These are phyloP conservation scores for Hysterium pulicare DNA, from an alignment of 2,329 filamentous ascomycete genomes.

Conservation along the genomic window DNA sequence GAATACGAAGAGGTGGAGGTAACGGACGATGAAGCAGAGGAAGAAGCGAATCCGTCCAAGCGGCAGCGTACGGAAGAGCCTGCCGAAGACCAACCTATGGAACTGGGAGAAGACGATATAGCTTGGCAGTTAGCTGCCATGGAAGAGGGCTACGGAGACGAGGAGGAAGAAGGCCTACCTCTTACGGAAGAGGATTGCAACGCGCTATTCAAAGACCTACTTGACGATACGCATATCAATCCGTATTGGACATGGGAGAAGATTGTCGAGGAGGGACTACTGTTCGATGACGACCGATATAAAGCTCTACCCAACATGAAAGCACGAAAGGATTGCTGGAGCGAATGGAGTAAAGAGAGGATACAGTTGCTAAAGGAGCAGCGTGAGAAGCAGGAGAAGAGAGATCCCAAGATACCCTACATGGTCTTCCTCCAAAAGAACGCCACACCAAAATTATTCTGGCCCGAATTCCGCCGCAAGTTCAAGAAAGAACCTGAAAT, in stretches of 20 bases:
- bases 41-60: conserved; percentile 49
- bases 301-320: conserved; percentile 79
- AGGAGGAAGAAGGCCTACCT: conserved; percentile 66
- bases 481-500: conserved; percentile 78
- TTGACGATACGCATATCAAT: conserved; percentile 77
- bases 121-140: conserved; percentile 87
- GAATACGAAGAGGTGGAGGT: conserved; percentile 79
- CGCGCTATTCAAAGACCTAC: conserved; percentile 77
- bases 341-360: conserved; percentile 75
- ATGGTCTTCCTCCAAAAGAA: conserved; percentile 75
- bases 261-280: conserved; percentile 73
- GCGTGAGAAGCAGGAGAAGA: conserved; percentile 72
- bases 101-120: conserved; percentile 93
- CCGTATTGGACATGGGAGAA: conserved; percentile 93
- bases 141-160: conserved; percentile 60
- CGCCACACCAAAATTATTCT: conserved; percentile 89
- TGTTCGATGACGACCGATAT: conserved; percentile 85
- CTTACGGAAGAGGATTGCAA: conserved; percentile 73
- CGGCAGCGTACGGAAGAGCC: conserved; percentile 47
- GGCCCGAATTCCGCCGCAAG: conserved; percentile 94
- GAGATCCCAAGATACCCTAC: conserved; percentile 80
- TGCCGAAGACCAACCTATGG: conserved; percentile 53
- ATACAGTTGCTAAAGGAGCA: conserved; percentile 70
- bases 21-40: conserved; percentile 54
- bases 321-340: conserved; percentile 75